Conservation (phyloP, 2,329 filamentous ascomycete species). For the Pseudogymnoascus sp. region DNA sequence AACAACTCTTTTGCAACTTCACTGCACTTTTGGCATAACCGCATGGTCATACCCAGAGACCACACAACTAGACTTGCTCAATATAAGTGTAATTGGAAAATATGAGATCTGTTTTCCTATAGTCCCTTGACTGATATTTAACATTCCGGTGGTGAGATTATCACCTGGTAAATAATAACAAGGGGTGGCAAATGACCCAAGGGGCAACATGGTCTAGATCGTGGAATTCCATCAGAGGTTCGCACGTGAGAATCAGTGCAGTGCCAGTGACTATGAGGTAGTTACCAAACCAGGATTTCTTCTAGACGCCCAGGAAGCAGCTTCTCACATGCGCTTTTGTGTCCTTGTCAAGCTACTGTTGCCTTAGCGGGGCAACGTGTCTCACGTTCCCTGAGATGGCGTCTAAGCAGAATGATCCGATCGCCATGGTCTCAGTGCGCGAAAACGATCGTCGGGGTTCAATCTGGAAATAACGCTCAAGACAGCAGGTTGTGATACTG, state of each 20-base stretch:
- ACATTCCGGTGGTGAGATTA: neutral
- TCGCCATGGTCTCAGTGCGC: neutral
- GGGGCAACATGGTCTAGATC: neutral
- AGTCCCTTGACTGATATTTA: neutral
- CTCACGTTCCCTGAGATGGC: neutral
- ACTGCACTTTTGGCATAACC: neutral
- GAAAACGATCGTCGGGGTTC: neutral
- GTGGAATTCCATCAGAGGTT: neutral
- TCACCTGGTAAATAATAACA: neutral
- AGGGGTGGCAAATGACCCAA: neutral
- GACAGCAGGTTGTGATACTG: neutral
- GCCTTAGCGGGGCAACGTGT: neutral
- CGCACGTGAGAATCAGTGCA: neutral
- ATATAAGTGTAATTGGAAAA: neutral
- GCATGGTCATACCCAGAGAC: neutral
- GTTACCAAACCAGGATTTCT: neutral
- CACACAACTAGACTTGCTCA: neutral
- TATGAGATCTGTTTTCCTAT: neutral
- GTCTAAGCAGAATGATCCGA: neutral
- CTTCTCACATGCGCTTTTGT: neutral
- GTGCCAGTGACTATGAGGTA: neutral
- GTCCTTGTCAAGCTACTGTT: neutral
- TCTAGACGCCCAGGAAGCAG: neutral
- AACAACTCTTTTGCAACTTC: neutral
- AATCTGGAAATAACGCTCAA: neutral